Evolutionary conservation across 2,329 filamentous ascomycete genomes (phyloP), one percentile per base, ranked within the genome.

Genomic region (Pseudonectria foliicola): DNA sequence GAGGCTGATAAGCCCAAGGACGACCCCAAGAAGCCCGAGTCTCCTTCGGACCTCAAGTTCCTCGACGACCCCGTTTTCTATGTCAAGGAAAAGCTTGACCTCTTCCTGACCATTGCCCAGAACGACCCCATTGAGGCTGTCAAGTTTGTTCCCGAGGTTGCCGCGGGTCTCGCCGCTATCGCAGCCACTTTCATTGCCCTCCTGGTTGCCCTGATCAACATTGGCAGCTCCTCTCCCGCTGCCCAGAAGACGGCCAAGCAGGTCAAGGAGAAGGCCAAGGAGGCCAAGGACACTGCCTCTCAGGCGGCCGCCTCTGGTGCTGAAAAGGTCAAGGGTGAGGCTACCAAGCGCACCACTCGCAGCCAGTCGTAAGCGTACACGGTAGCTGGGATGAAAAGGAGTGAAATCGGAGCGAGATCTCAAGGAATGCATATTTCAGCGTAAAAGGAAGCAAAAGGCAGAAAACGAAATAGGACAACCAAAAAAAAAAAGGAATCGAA

Each of bases 121-220:
- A 75, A 78, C 53, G 82, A 93, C 64, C 88, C 89, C 39, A 54
- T 95, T 48, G 73, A 88, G 67, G 89, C 89, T 34, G 69, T 89
- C 67, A 85, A 86, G 69, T 85, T 87, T 53, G 85, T 95, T 46
- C 92, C 92, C 48, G 92, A 95, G 68, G 82, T 94, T 51, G 86
- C 88, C 45, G 88, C 80, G 56, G 85, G 79, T 55, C 68, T 94
- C 55, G 83, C 71, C 56, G 84, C 81, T 48, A 61, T 88, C 45
- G 59, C 81, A 29, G 66, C 87, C 37, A 79, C 82, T 31, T 56
- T 92, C 48, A 59, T 94, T 42, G 77, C 82, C 48, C 53, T 95
- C 45, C 63, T 93, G 45, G 64, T 84, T 44, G 73, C 77, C 50
- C 66, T 84, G 45, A 62, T 90, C 52, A 71, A 75, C 48, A 62